phyloP scores from a whole-genome alignment of 176 grass and related monocot genomes.

The Dactylis glomerata region DNA sequence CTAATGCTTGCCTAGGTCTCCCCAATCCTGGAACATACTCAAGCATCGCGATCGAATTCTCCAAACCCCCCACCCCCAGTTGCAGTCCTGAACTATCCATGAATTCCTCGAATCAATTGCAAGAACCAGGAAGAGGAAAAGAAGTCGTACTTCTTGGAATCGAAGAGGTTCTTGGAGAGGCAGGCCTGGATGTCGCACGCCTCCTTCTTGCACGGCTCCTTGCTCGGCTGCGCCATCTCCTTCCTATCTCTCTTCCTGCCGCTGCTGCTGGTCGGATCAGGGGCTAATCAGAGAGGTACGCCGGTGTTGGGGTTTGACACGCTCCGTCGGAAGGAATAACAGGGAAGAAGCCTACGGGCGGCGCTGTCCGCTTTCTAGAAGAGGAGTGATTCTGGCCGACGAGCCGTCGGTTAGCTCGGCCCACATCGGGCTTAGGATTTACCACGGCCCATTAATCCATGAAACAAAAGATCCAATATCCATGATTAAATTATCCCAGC shows the following conservation, averaged over 20 bases:
- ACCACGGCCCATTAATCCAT: too few species aligned
- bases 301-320: neutral
- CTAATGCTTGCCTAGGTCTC: neutral
- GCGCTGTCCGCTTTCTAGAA: neutral
- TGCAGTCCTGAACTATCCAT: neutral
- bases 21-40: neutral
- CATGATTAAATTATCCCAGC: too few species aligned
- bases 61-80: neutral
- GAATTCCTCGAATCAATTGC: neutral
- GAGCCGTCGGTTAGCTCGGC: neutral
- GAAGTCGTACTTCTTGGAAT: conserved; percentile 55
- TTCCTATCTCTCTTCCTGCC: neutral
- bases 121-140: neutral
- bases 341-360: neutral
- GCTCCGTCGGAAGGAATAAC: neutral
- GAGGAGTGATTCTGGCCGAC: neutral
- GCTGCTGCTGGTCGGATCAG: neutral
- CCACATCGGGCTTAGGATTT: neutral
- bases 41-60: neutral
- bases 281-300: neutral
- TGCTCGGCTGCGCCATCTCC: conserved; percentile 63
- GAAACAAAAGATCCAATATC: too few species aligned
- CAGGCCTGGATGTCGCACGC: conserved; percentile 96
- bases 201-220: conserved; percentile 98
- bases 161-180: conserved; percentile 90